Base-by-base conservation (phyloP, 1,284 basidiomycete genomes). In the Ceratobasidium sp. region DNA sequence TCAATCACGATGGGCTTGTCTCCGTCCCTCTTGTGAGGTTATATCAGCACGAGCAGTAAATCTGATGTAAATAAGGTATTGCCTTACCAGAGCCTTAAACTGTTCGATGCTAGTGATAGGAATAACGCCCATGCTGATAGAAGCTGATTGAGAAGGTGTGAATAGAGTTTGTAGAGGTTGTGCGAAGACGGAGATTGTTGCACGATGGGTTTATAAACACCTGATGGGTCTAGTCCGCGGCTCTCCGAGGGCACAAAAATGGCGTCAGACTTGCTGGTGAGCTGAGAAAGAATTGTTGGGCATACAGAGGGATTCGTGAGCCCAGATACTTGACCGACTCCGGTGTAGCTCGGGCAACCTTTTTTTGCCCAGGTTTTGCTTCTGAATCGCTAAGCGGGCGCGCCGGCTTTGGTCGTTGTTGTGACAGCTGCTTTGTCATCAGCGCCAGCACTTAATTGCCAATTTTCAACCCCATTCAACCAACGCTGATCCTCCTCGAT, bases 101-200 rank as follows among this genome's bases (percentile, higher is more conserved):
- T 70, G 46, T n/a, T 55, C 53, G 51, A 39, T 28, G 33, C 68
- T 70, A 1, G 33, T 42, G n/a, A 66, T 66, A 44, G 63, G 39
- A 46, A 42, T 66, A n/a, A 66, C 63, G 63, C 63, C 63, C 63
- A 66, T 66, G 40, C 3, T 66, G 63, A 20, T n/a, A 20, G n/a
- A n/a, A 66, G 42, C 46, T 56, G 55, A 56, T 56, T 9, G 20
- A 46, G 33, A 26, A 40, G 33, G n/a, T 46, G 20, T 28, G 40
- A n/a, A 40, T 2, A 66, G 33, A 39, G 18, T n/a, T 44, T 46
- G 63, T 66, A 42, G 42, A 28, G 40, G 20, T 42, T 40, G 18
- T 13, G 42, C 12, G 63, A 13, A 63, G 33, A 4, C n/a, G 39
- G 5, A 56, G 23, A 9, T 56, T 18, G 7, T 23, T 20, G 58